Evolutionary conservation across 495 filamentous ascomycete genomes (phyloP), one percentile per base, ranked within the genome.

Genomic region (Penicillium turbatum): DNA sequence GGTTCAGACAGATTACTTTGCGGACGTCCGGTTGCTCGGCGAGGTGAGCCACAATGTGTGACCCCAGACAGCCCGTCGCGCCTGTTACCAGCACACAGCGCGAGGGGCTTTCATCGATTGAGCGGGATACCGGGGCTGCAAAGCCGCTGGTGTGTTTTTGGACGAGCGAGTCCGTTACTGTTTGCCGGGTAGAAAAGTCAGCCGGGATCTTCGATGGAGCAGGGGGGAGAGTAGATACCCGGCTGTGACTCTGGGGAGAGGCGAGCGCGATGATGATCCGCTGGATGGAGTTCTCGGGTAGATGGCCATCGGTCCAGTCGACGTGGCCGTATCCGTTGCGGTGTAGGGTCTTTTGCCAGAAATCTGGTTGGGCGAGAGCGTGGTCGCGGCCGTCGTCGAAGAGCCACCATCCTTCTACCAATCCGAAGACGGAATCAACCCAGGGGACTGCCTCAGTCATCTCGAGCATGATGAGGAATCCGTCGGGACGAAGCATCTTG

Each of bases 361-460:
- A 45, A 0, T 43, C 21, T 26, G 67, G 57, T 13, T 60, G 49
- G 0, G 67, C 60, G 6, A 81, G 48, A 0, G 76, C 76, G 57
- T 83, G 77, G 3, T 36, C 50, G 0, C 77, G 71, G 2, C 78
- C 77, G 55, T 83, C 79, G 4, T 71, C 68, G 13, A 76, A 75
- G 12, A 74, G 61, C 79, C 79, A 82, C 80, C 80, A 83, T 6
- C 79, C 78, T 16, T 78, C 72, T 0, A 82, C 56, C 2, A 75
- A 54, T 1, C 78, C 78, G 42, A 75, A 79, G 21, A 78, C 63
- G 0, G 78, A 12, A 48, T 79, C 75, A 3, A 73, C 59, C 68
- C 71, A 79, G 26, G 42, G 53, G 1, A 78, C 6, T 6, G 57
- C 65, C 11, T 55, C 51, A 0, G 74, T 80, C 17, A 79, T 54